These are phyloP conservation scores for Lyophyllum atratum DNA, from an alignment of 768 basidiomycete genomes.

Conservation along the genomic window DNA sequence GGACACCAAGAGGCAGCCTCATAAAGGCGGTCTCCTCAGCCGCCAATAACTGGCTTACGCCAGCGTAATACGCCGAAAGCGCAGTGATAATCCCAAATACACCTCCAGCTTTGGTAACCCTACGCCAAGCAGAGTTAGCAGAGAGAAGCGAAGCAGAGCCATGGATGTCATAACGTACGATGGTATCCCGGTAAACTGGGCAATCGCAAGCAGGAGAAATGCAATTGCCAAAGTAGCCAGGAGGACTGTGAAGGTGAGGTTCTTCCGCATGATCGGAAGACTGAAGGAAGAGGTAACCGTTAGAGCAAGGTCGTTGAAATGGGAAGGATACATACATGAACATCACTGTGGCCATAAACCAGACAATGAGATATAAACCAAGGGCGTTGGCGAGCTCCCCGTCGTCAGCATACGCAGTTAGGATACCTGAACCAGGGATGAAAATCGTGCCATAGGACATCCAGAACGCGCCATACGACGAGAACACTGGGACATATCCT, in stretches of 20 bases:
- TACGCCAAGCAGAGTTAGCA: constrained; percentile 2
- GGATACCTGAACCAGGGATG: constrained; percentile 63
- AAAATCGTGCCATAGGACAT: constrained; percentile 72
- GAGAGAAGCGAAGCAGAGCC: background rate
- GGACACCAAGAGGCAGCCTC: constrained; percentile 25
- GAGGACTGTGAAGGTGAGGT: constrained; percentile 26
- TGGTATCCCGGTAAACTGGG: constrained; percentile 18
- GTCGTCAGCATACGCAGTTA: constrained; percentile 44
- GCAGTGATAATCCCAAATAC: constrained; percentile 33
- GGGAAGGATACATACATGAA: constrained; percentile 49
- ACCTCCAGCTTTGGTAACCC: constrained; percentile 27
- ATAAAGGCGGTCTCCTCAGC: constrained; percentile 28
- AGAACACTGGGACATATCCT: constrained; percentile 50
- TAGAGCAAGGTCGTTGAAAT: background rate
- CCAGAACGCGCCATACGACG: constrained; percentile 80
- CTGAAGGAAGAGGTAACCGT: constrained; percentile 10
- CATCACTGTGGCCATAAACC: constrained; percentile 66
- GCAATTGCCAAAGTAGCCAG: constrained; percentile 25
- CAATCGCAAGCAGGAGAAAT: constrained; percentile 27
- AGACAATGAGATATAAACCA: constrained; percentile 67
- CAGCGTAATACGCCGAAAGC: constrained; percentile 33
- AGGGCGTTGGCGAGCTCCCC: constrained; percentile 55
- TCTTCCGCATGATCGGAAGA: constrained; percentile 24
- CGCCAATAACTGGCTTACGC: constrained; percentile 29
- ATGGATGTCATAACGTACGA: constrained; percentile 10